Conservation (phyloP, 2,329 filamentous ascomycete species). For the Aspergillus pseudoglaucus region DNA sequence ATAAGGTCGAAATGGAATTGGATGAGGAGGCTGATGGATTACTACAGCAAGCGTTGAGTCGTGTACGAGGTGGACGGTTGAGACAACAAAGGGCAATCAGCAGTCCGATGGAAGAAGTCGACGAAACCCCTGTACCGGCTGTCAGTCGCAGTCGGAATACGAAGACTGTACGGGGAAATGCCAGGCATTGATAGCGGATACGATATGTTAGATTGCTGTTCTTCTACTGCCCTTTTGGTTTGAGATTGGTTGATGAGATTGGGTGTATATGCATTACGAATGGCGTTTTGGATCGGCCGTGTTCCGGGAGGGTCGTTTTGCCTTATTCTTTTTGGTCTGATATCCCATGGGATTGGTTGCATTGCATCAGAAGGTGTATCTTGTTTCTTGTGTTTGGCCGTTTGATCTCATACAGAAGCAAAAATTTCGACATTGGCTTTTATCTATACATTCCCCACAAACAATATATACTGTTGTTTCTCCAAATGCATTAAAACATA, state of each 20-base stretch:
- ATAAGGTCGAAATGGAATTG: slow-evolving; percentile 36
- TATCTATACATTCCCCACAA: too few relatives aligned
- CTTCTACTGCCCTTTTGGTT: slow-evolving; percentile 2
- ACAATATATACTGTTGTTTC: too few relatives aligned
- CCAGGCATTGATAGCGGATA: slow-evolving; percentile 9
- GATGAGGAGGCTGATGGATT: slow-evolving; percentile 39
- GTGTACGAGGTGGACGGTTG: slow-evolving; percentile 20
- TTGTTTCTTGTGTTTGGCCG: too few relatives aligned
- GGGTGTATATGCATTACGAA: too few relatives aligned
- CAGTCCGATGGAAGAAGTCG: slow-evolving; percentile 15
- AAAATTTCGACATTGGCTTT: too few relatives aligned
- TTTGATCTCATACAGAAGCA: too few relatives aligned
- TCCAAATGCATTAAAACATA: too few relatives aligned
- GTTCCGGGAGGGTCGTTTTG: too few relatives aligned
- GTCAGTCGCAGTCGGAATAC: slow-evolving; percentile 14
- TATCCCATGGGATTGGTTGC: too few relatives aligned
- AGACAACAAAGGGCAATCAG: slow-evolving; percentile 11
- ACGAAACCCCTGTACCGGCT: slow-evolving; percentile 16
- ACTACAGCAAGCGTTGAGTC: slow-evolving; percentile 33
- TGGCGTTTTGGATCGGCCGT: slow-evolving; percentile 7
- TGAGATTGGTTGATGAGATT: background rate
- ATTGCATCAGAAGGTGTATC: too few relatives aligned
- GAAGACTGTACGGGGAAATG: slow-evolving; percentile 14
- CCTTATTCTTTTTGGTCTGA: too few relatives aligned
- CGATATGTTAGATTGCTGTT: slow-evolving; percentile 6